phyloP scores from a whole-genome alignment of 768 basidiomycete species.

The Pulveroboletus sp. region DNA sequence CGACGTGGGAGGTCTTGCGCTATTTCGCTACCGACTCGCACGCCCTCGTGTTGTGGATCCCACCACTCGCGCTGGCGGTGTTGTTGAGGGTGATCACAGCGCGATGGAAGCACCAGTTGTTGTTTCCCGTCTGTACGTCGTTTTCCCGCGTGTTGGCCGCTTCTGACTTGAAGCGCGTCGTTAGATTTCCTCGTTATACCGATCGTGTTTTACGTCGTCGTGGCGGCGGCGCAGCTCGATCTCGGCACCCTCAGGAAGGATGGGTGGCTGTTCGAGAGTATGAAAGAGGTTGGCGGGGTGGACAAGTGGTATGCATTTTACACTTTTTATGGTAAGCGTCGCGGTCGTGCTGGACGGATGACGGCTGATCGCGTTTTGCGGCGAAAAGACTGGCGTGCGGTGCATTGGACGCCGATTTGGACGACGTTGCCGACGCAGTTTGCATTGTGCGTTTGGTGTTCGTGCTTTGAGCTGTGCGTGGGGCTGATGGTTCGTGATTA shows the following conservation, averaged over 20 bases:
- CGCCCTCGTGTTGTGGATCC: conserved; percentile 71
- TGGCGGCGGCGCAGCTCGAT: conserved; percentile 58
- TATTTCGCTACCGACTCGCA: conserved; percentile 63
- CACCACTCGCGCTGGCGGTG: conserved; percentile 74
- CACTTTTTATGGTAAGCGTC: conserved; percentile 68
- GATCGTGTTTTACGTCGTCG: conserved; percentile 75
- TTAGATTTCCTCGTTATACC: conserved; percentile 81
- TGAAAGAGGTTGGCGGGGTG: conserved; percentile 32
- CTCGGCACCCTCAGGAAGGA: conserved; percentile 52
- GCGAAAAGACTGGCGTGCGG: conserved; percentile 63
- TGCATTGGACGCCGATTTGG: conserved; percentile 67
- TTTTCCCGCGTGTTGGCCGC: too few relatives aligned
- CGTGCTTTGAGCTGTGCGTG: too few relatives aligned
- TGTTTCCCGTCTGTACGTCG: conserved; percentile 81
- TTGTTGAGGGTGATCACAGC: conserved; percentile 77
- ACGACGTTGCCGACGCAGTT: conserved; percentile 90
- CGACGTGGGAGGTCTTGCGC: conserved; percentile 60
- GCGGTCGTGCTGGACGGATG: too few relatives aligned
- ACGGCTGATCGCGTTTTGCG: neutral
- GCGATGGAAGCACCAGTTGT: conserved; percentile 77
- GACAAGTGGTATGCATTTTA: conserved; percentile 83
- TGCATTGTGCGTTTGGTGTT: conserved; percentile 62
- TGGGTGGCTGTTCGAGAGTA: conserved; percentile 83
- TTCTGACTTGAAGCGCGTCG: neutral
- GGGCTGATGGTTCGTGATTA: too few relatives aligned